These are phyloP conservation scores for Eucalyptus marginata DNA, from an alignment of 345 rosid species.

Conservation along the genomic window DNA sequence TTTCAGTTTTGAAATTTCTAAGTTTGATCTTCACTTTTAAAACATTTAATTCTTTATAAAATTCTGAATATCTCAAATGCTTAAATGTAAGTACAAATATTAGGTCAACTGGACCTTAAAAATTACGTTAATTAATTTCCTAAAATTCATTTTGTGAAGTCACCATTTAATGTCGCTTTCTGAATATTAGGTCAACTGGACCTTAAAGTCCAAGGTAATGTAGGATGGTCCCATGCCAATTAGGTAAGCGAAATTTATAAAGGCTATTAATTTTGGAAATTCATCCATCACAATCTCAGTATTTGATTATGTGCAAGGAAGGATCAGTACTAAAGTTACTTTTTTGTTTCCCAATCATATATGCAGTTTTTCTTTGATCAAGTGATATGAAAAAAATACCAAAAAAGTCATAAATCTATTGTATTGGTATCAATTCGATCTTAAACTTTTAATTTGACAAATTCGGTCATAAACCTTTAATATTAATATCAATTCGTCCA, in stretches of 20 bases:
- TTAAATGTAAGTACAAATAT: too few relatives aligned
- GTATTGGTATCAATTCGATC: too few relatives aligned
- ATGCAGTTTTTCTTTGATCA: not conserved
- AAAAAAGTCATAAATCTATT: too few relatives aligned
- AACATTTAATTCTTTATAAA: not conserved
- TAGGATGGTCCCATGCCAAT: not conserved
- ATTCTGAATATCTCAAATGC: not conserved
- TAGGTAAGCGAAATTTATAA: too few relatives aligned
- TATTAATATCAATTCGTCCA: too few relatives aligned
- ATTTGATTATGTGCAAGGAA: not conserved
- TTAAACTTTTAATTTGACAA: too few relatives aligned
- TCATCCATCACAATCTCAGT: not conserved
- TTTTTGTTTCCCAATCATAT: not conserved
- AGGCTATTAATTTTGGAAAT: not conserved
- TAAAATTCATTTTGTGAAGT: too few relatives aligned
- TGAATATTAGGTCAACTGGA: not conserved
- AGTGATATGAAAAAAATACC: too few relatives aligned
- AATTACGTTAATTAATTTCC: too few relatives aligned
- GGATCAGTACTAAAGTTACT: not conserved
- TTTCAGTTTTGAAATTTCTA: not conserved
- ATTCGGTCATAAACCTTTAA: too few relatives aligned
- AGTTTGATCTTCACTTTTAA: not conserved
- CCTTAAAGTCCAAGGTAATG: not conserved
- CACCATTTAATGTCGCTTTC: not conserved
- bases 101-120: too few relatives aligned